These are phyloP conservation scores for Rhodotorula toruloides DNA, from an alignment of 768 basidiomycete genomes.

Conservation along the genomic window DNA sequence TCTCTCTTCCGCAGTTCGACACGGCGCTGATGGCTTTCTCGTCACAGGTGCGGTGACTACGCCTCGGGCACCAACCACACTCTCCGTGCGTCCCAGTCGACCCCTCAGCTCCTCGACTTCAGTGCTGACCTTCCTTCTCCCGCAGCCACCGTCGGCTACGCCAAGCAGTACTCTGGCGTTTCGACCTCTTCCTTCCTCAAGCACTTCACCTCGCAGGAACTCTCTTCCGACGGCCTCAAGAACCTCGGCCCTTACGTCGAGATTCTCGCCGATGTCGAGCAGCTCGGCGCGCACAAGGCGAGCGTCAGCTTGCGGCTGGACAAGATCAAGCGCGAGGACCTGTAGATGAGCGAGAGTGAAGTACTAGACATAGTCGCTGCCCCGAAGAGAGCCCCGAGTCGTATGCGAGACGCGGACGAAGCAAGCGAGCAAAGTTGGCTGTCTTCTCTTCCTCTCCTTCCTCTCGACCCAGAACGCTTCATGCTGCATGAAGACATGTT, in stretches of 20 bases:
- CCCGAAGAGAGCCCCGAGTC: not conserved
- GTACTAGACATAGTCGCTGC: too few species aligned
- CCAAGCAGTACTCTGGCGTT: slow-evolving; percentile 95
- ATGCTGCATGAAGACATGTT: not conserved
- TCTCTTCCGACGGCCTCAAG: slow-evolving; percentile 70
- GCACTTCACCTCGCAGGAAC: slow-evolving; percentile 94
- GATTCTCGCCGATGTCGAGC: slow-evolving; percentile 89
- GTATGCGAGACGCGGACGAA: too few species aligned
- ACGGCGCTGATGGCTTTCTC: slow-evolving; percentile 5
- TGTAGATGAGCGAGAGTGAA: too few species aligned
- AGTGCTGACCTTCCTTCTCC: too few species aligned
- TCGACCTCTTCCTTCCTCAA: slow-evolving; percentile 97
- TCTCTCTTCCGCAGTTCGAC: not conserved
- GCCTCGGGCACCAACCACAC: slow-evolving; percentile 99
- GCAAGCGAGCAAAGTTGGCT: too few species aligned
- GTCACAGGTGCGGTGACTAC: slow-evolving; percentile 85
- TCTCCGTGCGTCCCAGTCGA: slow-evolving; percentile 65
- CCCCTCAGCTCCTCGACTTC: not conserved
- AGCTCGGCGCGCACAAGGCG: slow-evolving; percentile 88
- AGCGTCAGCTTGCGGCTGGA: slow-evolving; percentile 58
- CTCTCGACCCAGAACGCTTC: too few species aligned
- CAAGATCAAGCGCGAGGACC: slow-evolving; percentile 29
- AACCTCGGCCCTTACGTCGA: slow-evolving; percentile 74
- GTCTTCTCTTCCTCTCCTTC: too few species aligned
- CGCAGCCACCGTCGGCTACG: slow-evolving; percentile 53